Conservation (phyloP, 2,329 filamentous ascomycete species). For the Curvularia eragrostidis region DNA sequence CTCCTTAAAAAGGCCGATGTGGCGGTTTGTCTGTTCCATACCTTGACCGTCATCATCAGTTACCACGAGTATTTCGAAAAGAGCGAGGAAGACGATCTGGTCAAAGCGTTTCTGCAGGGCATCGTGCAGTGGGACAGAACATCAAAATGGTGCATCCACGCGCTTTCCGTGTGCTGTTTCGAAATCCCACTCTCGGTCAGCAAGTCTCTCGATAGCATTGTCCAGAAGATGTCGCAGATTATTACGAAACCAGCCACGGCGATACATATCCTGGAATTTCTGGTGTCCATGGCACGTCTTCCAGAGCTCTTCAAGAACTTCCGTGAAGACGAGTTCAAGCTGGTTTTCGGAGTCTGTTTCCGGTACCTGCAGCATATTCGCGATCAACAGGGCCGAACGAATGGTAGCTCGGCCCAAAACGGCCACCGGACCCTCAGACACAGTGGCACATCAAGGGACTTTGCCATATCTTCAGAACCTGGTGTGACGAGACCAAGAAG, state of each 20-base stretch:
- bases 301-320: conserved; percentile 88
- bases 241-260: conserved; percentile 92
- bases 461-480: conserved; percentile 34
- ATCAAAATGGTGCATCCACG: conserved; percentile 92
- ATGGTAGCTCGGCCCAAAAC: conserved; percentile 41
- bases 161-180: conserved; percentile 91
- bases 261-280: conserved; percentile 93
- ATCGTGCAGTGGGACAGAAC: conserved; percentile 85
- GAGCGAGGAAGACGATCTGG: conserved; percentile 86
- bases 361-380: conserved; percentile 89
- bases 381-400: conserved; percentile 60
- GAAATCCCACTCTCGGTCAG: conserved; percentile 88
- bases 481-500: conserved; percentile 50
- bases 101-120: conserved; percentile 83
- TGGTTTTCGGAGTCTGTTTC: conserved; percentile 94
- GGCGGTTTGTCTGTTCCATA: conserved; percentile 85
- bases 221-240: conserved; percentile 93
- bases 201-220: conserved; percentile 82
- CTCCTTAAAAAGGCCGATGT: conserved; percentile 87
- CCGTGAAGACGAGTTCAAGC: conserved; percentile 88
- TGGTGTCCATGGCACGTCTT: conserved; percentile 85
- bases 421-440: conserved; percentile 50
- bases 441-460: conserved; percentile 55
- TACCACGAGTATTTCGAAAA: conserved; percentile 88
- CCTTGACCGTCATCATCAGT: conserved; percentile 84